Base-by-base conservation (phyloP, 176 grass and related monocot species). In the Urochloa ruziziensis region DNA sequence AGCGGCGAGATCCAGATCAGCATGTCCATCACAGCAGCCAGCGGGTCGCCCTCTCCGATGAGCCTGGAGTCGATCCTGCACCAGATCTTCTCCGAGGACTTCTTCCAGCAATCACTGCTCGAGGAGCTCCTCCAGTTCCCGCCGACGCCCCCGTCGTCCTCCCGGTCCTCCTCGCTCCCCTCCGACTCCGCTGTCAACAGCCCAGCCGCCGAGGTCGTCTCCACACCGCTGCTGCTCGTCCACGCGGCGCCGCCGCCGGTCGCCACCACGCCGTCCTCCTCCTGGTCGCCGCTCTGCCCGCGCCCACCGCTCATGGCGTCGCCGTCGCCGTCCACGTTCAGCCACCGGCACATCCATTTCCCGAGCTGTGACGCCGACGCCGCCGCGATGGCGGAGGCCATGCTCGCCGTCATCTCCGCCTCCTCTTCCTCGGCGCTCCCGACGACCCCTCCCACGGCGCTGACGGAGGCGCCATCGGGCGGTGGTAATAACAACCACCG, bases 1-100 rank as follows among this genome's bases (percentile, higher is more conserved):
- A 87, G 61, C 40, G 96, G 96, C 33, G 96, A 99, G 85, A 89
- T 99, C 52, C 93, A 99, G 83, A 75, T 99, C 24, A 93, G 96
- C 62, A 67, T 90, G 76, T 86, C 74, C 1, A 86, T 28, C 14
- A 21, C 74, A 12, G 29, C 25, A 0, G 60, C 86, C 5, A 16
- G 88, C 5, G 23, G 14, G 4, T 13, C 37, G 36, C n/a, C n/a
- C n/a, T n/a, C n/a, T n/a, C 37, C 6, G 19, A 70, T 18, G 44
- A 73, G 39, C 75, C 9, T 92, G 74, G 83, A 85, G 76, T 40
- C 78, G 40, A 96, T 30, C 39, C 10, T 94, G 19, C 82, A 87
- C 3, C 96, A 94, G 57, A 88, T 96, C 6, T 96, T 99, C 85
- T 86, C 85, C 7, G 89, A 99, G 79, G 89, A 90, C 32, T 99